A percentile compares a stretch with the other conserved stretches of the same genome.
Evolutionary conservation across 2,329 filamentous ascomycete species (phyloP).

Genomic region (Graphium sp.): DNA sequence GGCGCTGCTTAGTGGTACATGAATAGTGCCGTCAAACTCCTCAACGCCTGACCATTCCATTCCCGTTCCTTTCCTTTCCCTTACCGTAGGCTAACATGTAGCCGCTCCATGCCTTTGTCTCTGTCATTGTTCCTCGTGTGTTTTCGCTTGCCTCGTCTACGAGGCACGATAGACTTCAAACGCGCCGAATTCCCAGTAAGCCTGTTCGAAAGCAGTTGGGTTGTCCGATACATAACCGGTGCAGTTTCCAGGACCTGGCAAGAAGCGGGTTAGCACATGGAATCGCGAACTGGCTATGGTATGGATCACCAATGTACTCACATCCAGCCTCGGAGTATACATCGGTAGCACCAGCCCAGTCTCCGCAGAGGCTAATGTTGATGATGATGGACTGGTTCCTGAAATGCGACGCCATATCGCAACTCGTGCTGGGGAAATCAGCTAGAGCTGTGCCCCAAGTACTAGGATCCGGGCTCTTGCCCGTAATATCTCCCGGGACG

Average conservation of each 20-base stretch:
- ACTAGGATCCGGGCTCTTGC: constrained; percentile 39
- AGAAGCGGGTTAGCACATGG: too few species aligned
- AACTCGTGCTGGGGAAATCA: constrained; percentile 48
- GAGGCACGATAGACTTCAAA: constrained; percentile 48
- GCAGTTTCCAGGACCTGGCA: constrained; percentile 34
- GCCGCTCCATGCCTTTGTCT: too few species aligned
- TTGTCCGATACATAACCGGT: constrained; percentile 39
- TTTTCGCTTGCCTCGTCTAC: too few species aligned
- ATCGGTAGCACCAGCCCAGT: constrained; percentile 30
- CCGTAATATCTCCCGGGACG: too few species aligned
- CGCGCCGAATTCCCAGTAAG: constrained; percentile 47
- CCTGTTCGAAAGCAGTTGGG: constrained; percentile 35
- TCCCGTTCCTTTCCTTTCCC: too few species aligned
- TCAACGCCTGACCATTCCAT: too few species aligned
- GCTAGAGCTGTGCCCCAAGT: constrained; percentile 45
- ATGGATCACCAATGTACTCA: constrained; percentile 10
- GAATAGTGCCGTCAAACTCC: too few species aligned
- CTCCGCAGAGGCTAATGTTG: constrained; percentile 49
- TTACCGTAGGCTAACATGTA: too few species aligned
- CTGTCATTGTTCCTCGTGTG: too few species aligned
- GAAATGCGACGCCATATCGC: constrained; percentile 42
- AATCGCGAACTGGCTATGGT: too few species aligned
- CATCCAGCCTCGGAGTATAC: constrained; percentile 28
- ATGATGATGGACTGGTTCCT: constrained; percentile 48
- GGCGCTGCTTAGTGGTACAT: too few species aligned